phyloP scores from a whole-genome alignment of 306 rosid species.

The Elaeagnus macrophylla region DNA sequence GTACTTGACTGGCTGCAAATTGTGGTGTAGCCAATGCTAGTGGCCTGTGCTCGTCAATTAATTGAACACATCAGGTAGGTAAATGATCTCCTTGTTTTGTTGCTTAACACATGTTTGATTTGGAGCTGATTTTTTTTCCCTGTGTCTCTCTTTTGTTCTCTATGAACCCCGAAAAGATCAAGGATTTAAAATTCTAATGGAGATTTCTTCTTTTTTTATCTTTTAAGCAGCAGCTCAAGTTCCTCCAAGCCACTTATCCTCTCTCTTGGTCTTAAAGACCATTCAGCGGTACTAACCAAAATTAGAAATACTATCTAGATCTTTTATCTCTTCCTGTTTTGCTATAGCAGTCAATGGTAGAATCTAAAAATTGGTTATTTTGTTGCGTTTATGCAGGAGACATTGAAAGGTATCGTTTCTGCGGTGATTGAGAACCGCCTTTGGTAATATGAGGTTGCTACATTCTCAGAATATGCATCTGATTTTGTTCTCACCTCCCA shows the following conservation, averaged over 20 bases:
- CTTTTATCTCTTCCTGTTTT: background rate
- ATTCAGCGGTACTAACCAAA: constrained; percentile 44
- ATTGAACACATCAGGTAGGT: constrained; percentile 69
- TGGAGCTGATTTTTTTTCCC: no score
- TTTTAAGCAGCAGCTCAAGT: constrained; percentile 50
- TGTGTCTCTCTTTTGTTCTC: background rate
- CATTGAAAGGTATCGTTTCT: constrained; percentile 60
- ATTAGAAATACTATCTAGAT: no score
- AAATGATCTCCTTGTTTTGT: background rate
- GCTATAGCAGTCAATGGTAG: background rate
- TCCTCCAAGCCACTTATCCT: constrained; percentile 60
- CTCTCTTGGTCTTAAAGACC: constrained; percentile 91
- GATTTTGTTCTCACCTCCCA: no score
- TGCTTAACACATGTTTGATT: no score
- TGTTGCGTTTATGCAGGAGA: constrained; percentile 50
- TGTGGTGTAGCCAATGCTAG: constrained; percentile 68
- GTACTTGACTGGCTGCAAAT: constrained; percentile 9
- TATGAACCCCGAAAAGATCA: background rate
- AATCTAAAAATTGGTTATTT: constrained; percentile 5
- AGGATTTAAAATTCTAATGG: background rate
- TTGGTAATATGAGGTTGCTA: constrained; percentile 40
- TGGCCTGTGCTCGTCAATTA: constrained; percentile 79
- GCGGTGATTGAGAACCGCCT: constrained; percentile 56
- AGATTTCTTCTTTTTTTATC: background rate
- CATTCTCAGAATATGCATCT: no score